Base-by-base conservation (phyloP, 345 rosid species). In the Eucalyptus shirleyi region DNA sequence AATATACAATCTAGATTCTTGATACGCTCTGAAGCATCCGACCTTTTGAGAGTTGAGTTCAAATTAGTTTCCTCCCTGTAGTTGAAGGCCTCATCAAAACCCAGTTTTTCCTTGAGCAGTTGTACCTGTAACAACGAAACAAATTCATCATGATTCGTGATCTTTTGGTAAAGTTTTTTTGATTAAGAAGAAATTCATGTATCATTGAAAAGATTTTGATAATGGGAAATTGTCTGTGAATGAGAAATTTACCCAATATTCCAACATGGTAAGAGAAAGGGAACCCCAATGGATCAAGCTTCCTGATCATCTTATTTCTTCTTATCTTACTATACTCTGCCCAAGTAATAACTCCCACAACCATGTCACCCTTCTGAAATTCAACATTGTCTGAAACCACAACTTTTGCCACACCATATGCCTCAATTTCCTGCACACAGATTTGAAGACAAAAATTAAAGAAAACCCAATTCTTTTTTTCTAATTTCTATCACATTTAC, bases 61-160 rank as follows among this genome's bases (percentile, higher is more conserved):
- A 93, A 88, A 87, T 93, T 92, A 45, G 91, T 88, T 91, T 93
- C 93, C 89, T 93, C 94, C 89, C 87, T 92, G 89, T 93, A 94
- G 92, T 94, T 94, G 91, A 94, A 93, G 65, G 93, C 96, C 88
- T 93, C 93, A 34, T 94, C 94, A 82, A 93, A 94, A 4, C 96
- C 95, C 50, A 94, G 94, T 91, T 92, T 92, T 85, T 93, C 94
- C 87, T 91, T 94, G 2, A 93, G 95, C 91, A 93, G 28, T 47
- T 90, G 90, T n/a, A 92, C 94, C 95, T 94, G n/a, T 49, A 37
- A 77, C 5, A 77, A 19, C 45, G 24, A 21, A 21, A 77, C 83
- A 37, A 19, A 26, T 37, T 19, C 26, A 21, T 37, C 26, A 6
- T 77, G 47, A 10, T 77, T 77, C 83, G 12, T 37, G 28, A 37